These are phyloP conservation scores for Lasiosphaeris hirsuta DNA, from an alignment of 495 filamentous ascomycete species.

Conservation along the genomic window DNA sequence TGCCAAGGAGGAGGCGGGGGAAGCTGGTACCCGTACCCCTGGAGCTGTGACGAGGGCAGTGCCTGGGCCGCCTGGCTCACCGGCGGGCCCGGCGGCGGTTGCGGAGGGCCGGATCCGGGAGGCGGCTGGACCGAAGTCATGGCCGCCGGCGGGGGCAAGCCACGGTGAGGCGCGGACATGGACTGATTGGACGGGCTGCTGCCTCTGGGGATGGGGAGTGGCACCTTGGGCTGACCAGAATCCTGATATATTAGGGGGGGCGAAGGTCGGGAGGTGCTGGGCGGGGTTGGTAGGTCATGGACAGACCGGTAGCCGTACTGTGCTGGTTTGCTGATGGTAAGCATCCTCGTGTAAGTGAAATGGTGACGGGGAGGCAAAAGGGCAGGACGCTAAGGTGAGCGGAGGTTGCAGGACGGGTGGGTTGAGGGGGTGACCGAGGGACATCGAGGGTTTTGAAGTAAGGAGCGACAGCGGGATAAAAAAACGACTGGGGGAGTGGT, in stretches of 20 bases:
- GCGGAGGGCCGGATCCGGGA: constrained; percentile 29
- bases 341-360: constrained; percentile 49
- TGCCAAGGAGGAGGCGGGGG: constrained; percentile 70
- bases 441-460: constrained; percentile 13
- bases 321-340: constrained; percentile 65
- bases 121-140: constrained; percentile 59
- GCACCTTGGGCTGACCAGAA: constrained; percentile 39
- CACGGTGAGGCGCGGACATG: constrained; percentile 73
- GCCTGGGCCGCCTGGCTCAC: constrained; percentile 32
- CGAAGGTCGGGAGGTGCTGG: constrained; percentile 57
- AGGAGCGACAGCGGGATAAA: constrained; percentile 11
- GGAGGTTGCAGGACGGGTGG: constrained; percentile 13
- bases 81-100: constrained; percentile 28
- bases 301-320: constrained; percentile 64
- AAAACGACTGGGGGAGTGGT: constrained; percentile 17
- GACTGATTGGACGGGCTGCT: constrained; percentile 44
- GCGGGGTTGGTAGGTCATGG: constrained; percentile 66
- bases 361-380: constrained; percentile 14
- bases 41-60: constrained; percentile 38
- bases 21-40: constrained; percentile 47
- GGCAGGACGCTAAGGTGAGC: constrained; percentile 14
- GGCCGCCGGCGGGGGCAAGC: constrained; percentile 69
- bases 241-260: constrained; percentile 53
- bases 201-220: constrained; percentile 34
- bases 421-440: constrained; percentile 6